A percentile compares a stretch with the other conserved stretches of the same genome.
Conservation (phyloP, 1,284 basidiomycete species). For the Volvariella surrecta region DNA sequence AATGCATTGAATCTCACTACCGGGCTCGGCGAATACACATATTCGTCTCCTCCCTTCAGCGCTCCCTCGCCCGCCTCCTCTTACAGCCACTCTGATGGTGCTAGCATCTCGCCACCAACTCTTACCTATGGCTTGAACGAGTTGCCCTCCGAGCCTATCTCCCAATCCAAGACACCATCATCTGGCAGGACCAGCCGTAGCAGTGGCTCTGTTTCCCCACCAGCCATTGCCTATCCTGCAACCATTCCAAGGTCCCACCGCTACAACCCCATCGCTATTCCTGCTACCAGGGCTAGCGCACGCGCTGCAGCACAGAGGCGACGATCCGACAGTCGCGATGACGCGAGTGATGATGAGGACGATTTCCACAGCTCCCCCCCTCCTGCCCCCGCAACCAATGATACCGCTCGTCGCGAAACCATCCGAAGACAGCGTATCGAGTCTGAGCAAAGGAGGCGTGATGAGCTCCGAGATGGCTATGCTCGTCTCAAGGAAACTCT, state of each 20-base stretch:
- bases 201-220: conserved; percentile 54
- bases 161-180: conserved; percentile 8
- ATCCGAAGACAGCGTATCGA: conserved; percentile 82
- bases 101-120: conserved; percentile 58
- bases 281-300: conserved; percentile 34
- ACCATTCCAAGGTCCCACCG: conserved; percentile 62
- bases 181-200: conserved; percentile 60
- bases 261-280: conserved; percentile 62
- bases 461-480: conserved; percentile 84
- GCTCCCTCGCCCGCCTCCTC: conserved; percentile 46
- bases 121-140: conserved; percentile 62
- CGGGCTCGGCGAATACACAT: conserved; percentile 57
- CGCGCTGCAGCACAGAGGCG: conserved; percentile 33
- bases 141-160: conserved; percentile 59
- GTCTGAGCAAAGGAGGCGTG: conserved; percentile 78
- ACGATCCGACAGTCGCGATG: conserved; percentile 41
- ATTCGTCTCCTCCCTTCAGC: conserved; percentile 41
- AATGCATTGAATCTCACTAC: conserved; percentile 49
- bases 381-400: conserved; percentile 32
- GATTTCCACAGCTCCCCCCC: conserved; percentile 16
- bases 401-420: conserved; percentile 60
- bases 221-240: conserved; percentile 39
- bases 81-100: conserved; percentile 56
- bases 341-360: conserved; percentile 56
- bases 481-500: conserved; percentile 78